Percentiles rank a stretch among this genome's conserved stretches.
Conservation (phyloP, 1,284 basidiomycete genomes). For the Lentinula novae-zelandiae region DNA sequence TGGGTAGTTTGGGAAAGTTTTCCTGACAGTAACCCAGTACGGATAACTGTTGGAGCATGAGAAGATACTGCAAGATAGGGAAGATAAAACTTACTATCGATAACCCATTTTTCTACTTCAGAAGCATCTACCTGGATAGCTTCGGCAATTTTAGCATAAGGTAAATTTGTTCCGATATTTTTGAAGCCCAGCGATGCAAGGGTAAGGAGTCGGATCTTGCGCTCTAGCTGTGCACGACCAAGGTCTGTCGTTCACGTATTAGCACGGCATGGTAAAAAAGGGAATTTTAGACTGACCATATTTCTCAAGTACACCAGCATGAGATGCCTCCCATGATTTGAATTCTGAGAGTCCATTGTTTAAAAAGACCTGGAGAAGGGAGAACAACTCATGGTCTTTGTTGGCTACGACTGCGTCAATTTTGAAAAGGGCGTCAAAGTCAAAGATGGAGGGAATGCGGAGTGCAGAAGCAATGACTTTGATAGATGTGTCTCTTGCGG, state of each 20-base stretch:
- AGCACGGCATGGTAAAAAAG: not conserved
- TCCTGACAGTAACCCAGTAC: constrained; percentile 76
- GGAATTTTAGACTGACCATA: constrained; percentile 46
- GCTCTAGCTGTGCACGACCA: constrained; percentile 57
- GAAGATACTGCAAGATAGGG: constrained; percentile 6
- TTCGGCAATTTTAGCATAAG: constrained; percentile 72
- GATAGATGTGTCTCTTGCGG: constrained; percentile 51
- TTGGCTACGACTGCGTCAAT: constrained; percentile 69
- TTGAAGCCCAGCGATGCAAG: constrained; percentile 78
- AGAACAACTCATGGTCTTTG: constrained; percentile 65
- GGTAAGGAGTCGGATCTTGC: constrained; percentile 80
- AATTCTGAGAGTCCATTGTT: constrained; percentile 65
- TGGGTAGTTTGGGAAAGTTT: constrained; percentile 84
- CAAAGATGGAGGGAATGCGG: constrained; percentile 67
- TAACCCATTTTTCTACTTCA: constrained; percentile 89
- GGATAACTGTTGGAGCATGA: constrained; percentile 60
- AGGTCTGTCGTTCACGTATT: constrained; percentile 35
- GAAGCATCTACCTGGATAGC: constrained; percentile 63
- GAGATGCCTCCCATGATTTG: constrained; percentile 55
- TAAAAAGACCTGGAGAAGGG: constrained; percentile 71
- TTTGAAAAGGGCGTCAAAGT: constrained; percentile 81
- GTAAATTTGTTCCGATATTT: constrained; percentile 72
- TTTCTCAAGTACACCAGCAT: constrained; percentile 51
- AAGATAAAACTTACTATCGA: constrained; percentile 62
- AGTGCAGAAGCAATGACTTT: constrained; percentile 66